phyloP scores from a whole-genome alignment of 495 filamentous ascomycete species.

The Trichoderma gamsii region DNA sequence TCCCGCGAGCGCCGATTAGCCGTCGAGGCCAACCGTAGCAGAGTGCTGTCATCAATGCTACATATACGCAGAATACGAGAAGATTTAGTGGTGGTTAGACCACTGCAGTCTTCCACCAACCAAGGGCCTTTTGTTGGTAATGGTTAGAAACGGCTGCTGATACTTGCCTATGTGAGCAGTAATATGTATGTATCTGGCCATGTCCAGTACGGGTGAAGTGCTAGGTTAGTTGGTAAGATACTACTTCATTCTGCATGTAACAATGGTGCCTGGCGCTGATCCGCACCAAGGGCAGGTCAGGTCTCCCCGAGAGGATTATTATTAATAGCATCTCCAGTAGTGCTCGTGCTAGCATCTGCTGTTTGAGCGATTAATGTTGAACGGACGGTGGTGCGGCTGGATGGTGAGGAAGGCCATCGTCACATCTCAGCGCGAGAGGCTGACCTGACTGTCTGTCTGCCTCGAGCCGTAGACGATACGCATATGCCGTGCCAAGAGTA shows the following conservation, averaged over 20 bases:
- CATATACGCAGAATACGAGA: constrained; percentile 5
- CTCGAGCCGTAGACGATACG: background rate
- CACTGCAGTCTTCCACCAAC: background rate
- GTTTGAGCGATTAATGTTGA: background rate
- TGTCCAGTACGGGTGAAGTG: no score
- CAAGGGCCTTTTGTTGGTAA: background rate
- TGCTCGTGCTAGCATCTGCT: background rate
- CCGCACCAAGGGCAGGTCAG: no score
- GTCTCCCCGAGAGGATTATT: no score
- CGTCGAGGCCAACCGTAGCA: background rate
- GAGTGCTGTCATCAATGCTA: background rate
- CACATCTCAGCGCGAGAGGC: background rate
- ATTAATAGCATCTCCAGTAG: no score
- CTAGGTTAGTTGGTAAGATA: no score
- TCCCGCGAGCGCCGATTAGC: background rate
- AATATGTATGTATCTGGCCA: background rate
- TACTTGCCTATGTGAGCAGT: no score
- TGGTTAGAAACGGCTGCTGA: no score
- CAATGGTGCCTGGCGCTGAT: no score
- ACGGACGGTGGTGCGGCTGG: background rate
- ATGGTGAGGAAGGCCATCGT: constrained; percentile 6
- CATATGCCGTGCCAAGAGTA: background rate
- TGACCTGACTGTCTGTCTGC: background rate
- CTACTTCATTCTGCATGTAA: background rate
- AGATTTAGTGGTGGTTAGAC: background rate